Conservation (phyloP, 2,329 filamentous ascomycete species). For the Fusarium neocosmosporiellum region DNA sequence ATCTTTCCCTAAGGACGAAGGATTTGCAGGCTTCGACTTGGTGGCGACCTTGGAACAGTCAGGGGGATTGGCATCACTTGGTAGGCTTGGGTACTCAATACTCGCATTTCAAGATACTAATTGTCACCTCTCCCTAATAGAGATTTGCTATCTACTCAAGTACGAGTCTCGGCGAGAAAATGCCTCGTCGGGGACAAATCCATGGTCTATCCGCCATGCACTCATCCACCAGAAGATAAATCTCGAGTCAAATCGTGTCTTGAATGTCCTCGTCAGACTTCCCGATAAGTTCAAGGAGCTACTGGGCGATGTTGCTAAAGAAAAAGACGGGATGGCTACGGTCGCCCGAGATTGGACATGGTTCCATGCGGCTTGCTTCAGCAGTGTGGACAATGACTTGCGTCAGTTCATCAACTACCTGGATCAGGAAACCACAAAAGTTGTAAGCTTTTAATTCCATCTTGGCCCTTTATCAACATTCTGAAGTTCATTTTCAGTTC, state of each 20-base stretch:
- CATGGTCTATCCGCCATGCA: slow-evolving; percentile 4
- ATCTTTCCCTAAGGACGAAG: not conserved
- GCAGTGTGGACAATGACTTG: not conserved
- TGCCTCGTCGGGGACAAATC: not conserved
- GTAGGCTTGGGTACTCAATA: not conserved
- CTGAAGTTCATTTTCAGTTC: not conserved
- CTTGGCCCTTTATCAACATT: no score
- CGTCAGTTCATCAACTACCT: slow-evolving; percentile 9
- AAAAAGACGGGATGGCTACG: not conserved
- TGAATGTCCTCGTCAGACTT: not conserved
- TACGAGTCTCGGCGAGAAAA: not conserved
- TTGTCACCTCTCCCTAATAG: not conserved
- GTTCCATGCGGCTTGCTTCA: not conserved
- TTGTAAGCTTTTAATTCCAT: not conserved
- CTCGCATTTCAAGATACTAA: not conserved
- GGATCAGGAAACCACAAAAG: not conserved
- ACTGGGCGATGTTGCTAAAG: not conserved
- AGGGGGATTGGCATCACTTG: not conserved
- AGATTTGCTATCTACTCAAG: slow-evolving; percentile 6
- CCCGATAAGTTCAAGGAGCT: not conserved
- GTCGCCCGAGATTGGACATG: not conserved
- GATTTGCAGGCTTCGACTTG: slow-evolving; percentile 7
- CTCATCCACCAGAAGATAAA: slow-evolving; percentile 5
- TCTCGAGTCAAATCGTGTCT: not conserved
- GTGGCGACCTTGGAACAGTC: not conserved